These are phyloP conservation scores for Metschnikowia gruessii DNA, from an alignment of 805 yeast species.

Conservation along the genomic window DNA sequence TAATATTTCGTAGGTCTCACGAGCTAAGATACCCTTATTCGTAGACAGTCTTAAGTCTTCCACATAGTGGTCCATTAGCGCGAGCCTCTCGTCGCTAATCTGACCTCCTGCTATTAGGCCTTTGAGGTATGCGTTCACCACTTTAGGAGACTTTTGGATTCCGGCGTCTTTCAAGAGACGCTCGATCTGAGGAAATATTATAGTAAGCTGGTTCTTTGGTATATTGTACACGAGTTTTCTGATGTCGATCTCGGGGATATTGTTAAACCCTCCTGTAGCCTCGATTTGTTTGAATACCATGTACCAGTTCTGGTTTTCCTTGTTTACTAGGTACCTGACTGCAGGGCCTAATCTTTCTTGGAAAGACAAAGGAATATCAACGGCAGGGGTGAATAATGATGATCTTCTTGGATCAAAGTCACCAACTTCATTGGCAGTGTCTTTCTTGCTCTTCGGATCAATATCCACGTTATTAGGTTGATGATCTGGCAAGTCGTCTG, in stretches of 20 bases:
- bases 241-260: constrained; percentile 32
- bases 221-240: constrained; percentile 37
- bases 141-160: constrained; percentile 27
- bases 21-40: constrained; percentile 29
- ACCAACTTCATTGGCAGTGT: neutral
- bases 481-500: constrained; percentile 17
- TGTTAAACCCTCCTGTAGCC: constrained; percentile 35
- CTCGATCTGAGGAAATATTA: constrained; percentile 26
- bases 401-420: constrained; percentile 14
- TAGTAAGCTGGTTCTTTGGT: constrained; percentile 37
- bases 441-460: neutral
- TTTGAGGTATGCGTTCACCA: constrained; percentile 38
- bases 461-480: neutral
- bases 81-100: constrained; percentile 22
- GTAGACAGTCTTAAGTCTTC: constrained; percentile 23
- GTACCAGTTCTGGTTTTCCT: constrained; percentile 45
- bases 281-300: constrained; percentile 41
- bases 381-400: constrained; percentile 19
- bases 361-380: constrained; percentile 37
- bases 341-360: constrained; percentile 39
- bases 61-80: constrained; percentile 32
- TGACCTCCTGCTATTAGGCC: constrained; percentile 29
- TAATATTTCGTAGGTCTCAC: constrained; percentile 43
- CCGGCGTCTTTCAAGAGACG: constrained; percentile 34
- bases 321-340: constrained; percentile 36